phyloP scores from a whole-genome alignment of 2,329 filamentous ascomycete genomes.

The Clonostachys rhizophaga region DNA sequence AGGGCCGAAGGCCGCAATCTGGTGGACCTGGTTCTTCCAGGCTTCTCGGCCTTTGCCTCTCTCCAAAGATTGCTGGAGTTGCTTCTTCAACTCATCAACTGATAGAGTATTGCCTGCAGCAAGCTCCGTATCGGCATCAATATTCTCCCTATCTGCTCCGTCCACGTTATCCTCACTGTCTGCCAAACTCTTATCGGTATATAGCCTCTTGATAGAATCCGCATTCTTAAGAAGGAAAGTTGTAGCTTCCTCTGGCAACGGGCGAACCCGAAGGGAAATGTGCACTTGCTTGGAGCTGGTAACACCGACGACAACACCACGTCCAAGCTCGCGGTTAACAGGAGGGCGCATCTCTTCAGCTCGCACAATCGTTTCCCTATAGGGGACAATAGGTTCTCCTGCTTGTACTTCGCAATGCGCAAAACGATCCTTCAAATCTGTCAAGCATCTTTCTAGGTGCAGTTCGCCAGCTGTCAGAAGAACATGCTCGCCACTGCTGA shows the following conservation, averaged over 20 bases:
- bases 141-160: slow-evolving; percentile 29
- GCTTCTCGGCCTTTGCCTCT: slow-evolving; percentile 64
- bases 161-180: slow-evolving; percentile 24
- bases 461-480: slow-evolving; percentile 90
- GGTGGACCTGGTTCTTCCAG: slow-evolving; percentile 74
- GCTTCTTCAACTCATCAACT: slow-evolving; percentile 69
- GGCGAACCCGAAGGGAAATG: slow-evolving; percentile 70
- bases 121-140: slow-evolving; percentile 52
- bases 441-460: slow-evolving; percentile 89
- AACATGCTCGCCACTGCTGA: slow-evolving; percentile 91
- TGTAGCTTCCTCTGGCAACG: slow-evolving; percentile 72
- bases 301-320: slow-evolving; percentile 70
- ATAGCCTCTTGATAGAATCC: slow-evolving; percentile 72
- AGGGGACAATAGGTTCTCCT: slow-evolving; percentile 91
- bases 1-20: slow-evolving; percentile 88
- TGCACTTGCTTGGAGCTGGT: slow-evolving; percentile 85
- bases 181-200: slow-evolving; percentile 59
- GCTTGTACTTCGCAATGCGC: slow-evolving; percentile 93
- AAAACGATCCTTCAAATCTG: slow-evolving; percentile 88
- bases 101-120: slow-evolving; percentile 60
- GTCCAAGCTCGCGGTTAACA: slow-evolving; percentile 77
- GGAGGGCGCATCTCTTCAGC: slow-evolving; percentile 90
- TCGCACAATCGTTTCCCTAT: slow-evolving; percentile 84
- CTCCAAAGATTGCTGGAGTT: slow-evolving; percentile 66
- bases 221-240: slow-evolving; percentile 81